Evolutionary conservation across 148 eudicot species (phyloP), one percentile per base, ranked within the genome.

Genomic region (Polygonum maritimum): DNA sequence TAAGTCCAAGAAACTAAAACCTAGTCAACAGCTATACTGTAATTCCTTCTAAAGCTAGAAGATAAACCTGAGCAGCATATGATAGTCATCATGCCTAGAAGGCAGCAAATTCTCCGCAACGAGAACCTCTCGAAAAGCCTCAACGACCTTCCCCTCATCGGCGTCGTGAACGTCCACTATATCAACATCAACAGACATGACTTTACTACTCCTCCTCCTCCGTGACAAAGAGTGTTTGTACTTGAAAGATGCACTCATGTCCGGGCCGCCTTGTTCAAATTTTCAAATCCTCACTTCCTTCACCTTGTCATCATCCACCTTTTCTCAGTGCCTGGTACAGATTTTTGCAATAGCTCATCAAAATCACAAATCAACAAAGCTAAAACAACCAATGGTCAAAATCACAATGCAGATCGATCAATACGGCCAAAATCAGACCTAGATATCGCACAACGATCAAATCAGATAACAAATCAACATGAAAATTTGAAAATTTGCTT

Each of bases 191-290:
- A 86, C 21, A 55, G 93, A 88, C 89, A 83, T 88, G 79, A 92
- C 94, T 83, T 87, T 89, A 78, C 98, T 92, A 86, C 89, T 91
- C 78, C 91, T 86, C 82, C 94, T 85, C 86, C 85, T 90, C 83
- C 89, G 91, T 1, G 84, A 80, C 82, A 95, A 84, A 14, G 99
- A 95, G 60, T 88, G 80, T 84, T 90, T 90, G 82, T 92, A 92
- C 86, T 92, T 95, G 35, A 81, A 78, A 19, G 99, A 95, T 74
- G 93, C 94, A 78, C 44, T 91, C 14, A 88, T 85, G 49, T 92
- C 90, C 78, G 78, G 49, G 94, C 90, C 78, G 78, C 85, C 86
- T 92, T 89, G 87, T 85, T 95, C 47, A 91, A 80, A 75, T 26
- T 26, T 44, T 31, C 9, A 62, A 62, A 26, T 87, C 71, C 91